Conservation (phyloP, 2,329 filamentous ascomycete species). For the Cercospora citrullina region DNA sequence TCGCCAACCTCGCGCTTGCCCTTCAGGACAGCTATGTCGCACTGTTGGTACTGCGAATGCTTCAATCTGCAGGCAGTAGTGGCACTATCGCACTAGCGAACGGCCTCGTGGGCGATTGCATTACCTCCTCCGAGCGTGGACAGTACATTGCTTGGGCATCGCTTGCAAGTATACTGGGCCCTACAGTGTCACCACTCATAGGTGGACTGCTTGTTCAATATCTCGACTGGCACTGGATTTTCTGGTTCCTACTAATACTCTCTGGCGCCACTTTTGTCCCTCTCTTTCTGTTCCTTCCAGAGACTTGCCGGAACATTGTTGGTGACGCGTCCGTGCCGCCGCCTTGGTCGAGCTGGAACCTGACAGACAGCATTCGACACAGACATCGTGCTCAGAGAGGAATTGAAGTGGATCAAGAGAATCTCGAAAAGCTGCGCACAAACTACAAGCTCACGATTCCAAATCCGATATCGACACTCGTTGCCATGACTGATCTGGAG, state of each 20-base stretch:
- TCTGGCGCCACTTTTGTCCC: conserved; percentile 53
- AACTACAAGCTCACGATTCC: conserved; percentile 33
- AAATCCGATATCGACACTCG: conserved; percentile 34
- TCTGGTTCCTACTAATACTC: conserved; percentile 53
- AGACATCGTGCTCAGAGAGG: conserved; percentile 24
- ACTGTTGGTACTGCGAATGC: conserved; percentile 60
- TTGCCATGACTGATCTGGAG: conserved; percentile 37
- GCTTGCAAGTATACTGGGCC: conserved; percentile 55
- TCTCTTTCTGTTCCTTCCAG: conserved; percentile 58
- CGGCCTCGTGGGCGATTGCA: conserved; percentile 71
- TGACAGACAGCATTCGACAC: conserved; percentile 47
- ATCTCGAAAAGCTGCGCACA: conserved; percentile 26
- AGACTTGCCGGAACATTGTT: conserved; percentile 54
- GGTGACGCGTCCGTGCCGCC: conserved; percentile 62
- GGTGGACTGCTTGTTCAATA: conserved; percentile 65
- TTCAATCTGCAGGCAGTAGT: conserved; percentile 65
- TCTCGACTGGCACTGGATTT: conserved; percentile 57
- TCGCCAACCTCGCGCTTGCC: conserved; percentile 40
- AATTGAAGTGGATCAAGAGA: conserved; percentile 27
- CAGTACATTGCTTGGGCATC: conserved; percentile 70
- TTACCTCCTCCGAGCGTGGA: conserved; percentile 68
- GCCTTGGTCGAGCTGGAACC: conserved; percentile 58
- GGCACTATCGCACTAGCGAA: conserved; percentile 70
- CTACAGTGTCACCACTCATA: conserved; percentile 59
- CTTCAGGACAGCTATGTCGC: conserved; percentile 43